Evolutionary conservation across 768 basidiomycete species (phyloP).

Genomic region (Mycena kentingensis): DNA sequence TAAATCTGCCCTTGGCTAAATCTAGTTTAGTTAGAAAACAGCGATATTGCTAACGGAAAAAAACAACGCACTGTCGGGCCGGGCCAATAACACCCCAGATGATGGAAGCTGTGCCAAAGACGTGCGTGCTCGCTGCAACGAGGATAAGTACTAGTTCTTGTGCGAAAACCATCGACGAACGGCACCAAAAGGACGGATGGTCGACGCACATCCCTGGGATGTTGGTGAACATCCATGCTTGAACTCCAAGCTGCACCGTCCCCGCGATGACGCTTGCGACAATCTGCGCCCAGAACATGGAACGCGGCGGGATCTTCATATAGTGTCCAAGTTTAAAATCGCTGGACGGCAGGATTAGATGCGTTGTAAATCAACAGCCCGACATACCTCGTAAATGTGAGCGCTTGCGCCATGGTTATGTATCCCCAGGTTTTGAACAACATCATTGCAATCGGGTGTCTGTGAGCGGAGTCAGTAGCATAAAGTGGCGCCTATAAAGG

Average conservation of each 20-base stretch:
- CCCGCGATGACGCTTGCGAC: slow-evolving; percentile 68
- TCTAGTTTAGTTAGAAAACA: too few species aligned
- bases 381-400: slow-evolving; percentile 15
- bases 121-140: slow-evolving; percentile 61
- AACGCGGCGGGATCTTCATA: slow-evolving; percentile 72
- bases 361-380: too few species aligned
- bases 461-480: slow-evolving; percentile 29
- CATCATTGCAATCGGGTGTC: slow-evolving; percentile 68
- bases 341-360: too few species aligned
- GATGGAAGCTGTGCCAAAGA: slow-evolving; percentile 79
- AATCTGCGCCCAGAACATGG: slow-evolving; percentile 75
- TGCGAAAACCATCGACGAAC: too few species aligned
- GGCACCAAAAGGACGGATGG: slow-evolving; percentile 71
- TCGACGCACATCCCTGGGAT: slow-evolving; percentile 61
- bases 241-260: slow-evolving; percentile 74
- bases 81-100: slow-evolving; percentile 87
- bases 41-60: slow-evolving; percentile 14
- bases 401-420: slow-evolving; percentile 33
- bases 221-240: slow-evolving; percentile 76
- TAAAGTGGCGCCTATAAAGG: too few species aligned
- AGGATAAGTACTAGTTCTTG: too few species aligned
- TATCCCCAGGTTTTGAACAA: slow-evolving; percentile 68
- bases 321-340: slow-evolving; percentile 84
- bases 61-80: slow-evolving; percentile 62
- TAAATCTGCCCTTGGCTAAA: too few species aligned